Conservation (phyloP, 805 yeast genomes). For the Candida maesae region DNA sequence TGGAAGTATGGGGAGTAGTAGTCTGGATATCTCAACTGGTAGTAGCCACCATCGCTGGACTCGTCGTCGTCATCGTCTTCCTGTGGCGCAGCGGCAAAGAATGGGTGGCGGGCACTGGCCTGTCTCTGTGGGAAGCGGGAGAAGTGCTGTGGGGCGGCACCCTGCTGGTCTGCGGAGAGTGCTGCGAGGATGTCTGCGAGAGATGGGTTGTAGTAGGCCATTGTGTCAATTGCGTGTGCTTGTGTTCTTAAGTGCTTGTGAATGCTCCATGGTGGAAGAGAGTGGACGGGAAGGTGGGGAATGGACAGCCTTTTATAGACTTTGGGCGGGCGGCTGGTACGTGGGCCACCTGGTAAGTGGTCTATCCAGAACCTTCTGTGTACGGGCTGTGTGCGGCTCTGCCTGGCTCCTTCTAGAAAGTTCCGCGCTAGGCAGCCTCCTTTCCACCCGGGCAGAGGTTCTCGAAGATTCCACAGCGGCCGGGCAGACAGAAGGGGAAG, state of each 20-base stretch:
- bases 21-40: constrained; percentile 15
- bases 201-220: constrained; percentile 19
- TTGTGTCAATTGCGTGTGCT: background rate
- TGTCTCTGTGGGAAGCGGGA: constrained; percentile 13
- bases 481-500: background rate
- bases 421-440: background rate
- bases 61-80: constrained; percentile 20
- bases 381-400: background rate
- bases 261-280: background rate
- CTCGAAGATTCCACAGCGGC: background rate
- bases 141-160: constrained; percentile 9
- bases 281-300: background rate
- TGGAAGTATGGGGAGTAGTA: constrained; percentile 14
- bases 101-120: constrained; percentile 6
- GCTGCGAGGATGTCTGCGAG: constrained; percentile 24
- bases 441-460: background rate
- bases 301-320: background rate
- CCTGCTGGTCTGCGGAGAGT: constrained; percentile 11
- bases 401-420: background rate
- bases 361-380: constrained; percentile 1
- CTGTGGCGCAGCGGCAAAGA: constrained; percentile 9
- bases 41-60: constrained; percentile 18
- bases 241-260: background rate
- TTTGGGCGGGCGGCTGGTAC: background rate
- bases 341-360: background rate